Evolutionary conservation across 345 rosid species (phyloP), one percentile per base, ranked within the genome.

Genomic region (Eucalyptus cloeziana): DNA sequence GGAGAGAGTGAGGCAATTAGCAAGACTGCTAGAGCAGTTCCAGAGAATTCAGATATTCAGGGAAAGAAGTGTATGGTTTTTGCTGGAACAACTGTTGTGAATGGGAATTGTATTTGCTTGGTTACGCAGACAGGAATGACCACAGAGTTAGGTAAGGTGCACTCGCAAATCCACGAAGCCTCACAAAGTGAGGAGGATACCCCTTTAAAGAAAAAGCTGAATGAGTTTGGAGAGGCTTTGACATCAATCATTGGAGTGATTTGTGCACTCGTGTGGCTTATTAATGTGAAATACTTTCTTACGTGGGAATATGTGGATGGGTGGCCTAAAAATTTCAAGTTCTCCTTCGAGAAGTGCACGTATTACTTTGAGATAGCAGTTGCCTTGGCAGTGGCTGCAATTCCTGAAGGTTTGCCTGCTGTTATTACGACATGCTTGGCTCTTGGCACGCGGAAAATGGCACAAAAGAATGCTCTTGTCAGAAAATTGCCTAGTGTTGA

Each of bases 281-380:
- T 97, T 88, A 96, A 97, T 91, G 95, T 96, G 87, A 97, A 97
- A 90, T 96, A 97, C 93, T 97, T 97, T 27, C 96, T 97, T 45
- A 91, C 94, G 37, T 97, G 99, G 99, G 99, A 96, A 86, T 95
- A 94, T 89, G 97, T 96, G 89, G 95, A 97, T 90, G 98, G 99
- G 40, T 94, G 97, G 98, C 98, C 99, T 2, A 93, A 88, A 88
- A 97, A 96, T 92, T 96, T 97, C 60, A 96, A 95, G 88, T 97
- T 97, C 89, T 97, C 99, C 22, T 96, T 97, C 37, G 99, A 97
- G 94, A 97, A 97, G 93, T 97, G 99, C 94, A 97, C 99, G 7
- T 97, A 97, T 85, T 97, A 97, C 94, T 97, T 97, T 89, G 98
- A 97, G 93, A 97, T 97, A 88, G 99, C 99, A 56, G 99, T 97